Conservation (phyloP, 495 filamentous ascomycete species). For the Hypoxylon trugodes region DNA sequence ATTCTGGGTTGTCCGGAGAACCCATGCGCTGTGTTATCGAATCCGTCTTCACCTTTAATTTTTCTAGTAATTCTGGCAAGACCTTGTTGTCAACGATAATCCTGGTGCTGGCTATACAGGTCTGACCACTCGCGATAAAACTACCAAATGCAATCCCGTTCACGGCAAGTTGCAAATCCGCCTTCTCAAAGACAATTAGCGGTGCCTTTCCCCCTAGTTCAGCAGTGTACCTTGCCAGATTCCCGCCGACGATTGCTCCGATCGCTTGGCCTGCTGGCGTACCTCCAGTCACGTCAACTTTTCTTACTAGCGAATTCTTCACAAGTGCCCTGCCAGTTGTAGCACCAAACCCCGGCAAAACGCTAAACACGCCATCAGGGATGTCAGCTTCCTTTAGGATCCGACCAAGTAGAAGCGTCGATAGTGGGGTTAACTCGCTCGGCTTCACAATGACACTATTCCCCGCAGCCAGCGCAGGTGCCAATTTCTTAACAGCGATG, state of each 20-base stretch:
- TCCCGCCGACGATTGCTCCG: constrained; percentile 58
- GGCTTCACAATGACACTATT: constrained; percentile 71
- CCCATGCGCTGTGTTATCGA: constrained; percentile 57
- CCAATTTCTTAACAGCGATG: constrained; percentile 71
- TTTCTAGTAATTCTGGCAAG: constrained; percentile 48
- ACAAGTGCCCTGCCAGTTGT: constrained; percentile 64
- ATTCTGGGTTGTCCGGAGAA: constrained; percentile 56
- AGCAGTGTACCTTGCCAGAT: constrained; percentile 64
- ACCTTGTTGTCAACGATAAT: constrained; percentile 63
- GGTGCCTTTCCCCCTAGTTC: constrained; percentile 71
- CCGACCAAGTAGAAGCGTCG: constrained; percentile 59
- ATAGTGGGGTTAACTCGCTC: constrained; percentile 67
- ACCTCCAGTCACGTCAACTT: constrained; percentile 71
- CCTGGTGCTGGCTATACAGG: constrained; percentile 67
- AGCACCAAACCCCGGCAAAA: constrained; percentile 63
- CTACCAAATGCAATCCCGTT: constrained; percentile 68
- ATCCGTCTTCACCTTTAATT: constrained; percentile 49
- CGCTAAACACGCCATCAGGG: constrained; percentile 64
- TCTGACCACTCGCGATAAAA: constrained; percentile 68
- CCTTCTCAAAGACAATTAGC: constrained; percentile 61
- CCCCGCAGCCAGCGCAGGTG: constrained; percentile 67
- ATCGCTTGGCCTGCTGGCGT: constrained; percentile 55
- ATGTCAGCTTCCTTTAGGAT: constrained; percentile 63
- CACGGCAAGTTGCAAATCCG: constrained; percentile 60
- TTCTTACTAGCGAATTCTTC: constrained; percentile 59